Conservation (phyloP, 352 stramenopile genomes). For the Globisporangium barbulae region DNA sequence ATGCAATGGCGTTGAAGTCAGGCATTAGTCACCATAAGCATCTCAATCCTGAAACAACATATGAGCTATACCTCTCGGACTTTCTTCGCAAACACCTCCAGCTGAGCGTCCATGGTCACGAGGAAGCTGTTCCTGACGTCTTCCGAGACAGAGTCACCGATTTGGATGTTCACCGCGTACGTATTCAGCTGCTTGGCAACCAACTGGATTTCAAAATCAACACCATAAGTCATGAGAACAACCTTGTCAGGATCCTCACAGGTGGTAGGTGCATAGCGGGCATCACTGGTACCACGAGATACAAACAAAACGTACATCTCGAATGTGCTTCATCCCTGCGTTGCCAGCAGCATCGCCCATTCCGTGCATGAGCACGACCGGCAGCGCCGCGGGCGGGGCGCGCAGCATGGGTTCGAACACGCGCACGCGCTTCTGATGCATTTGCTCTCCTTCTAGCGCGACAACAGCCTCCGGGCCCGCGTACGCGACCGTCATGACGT, state of each 20-base stretch:
- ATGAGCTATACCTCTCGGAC: slow-evolving; percentile 49
- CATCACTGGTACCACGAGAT: not conserved
- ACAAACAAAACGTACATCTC: slow-evolving; percentile 38
- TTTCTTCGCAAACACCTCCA: slow-evolving; percentile 87
- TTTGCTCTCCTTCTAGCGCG: not conserved
- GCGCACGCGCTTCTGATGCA: slow-evolving; percentile 7
- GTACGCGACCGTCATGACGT: slow-evolving; percentile 31
- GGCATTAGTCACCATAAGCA: not conserved
- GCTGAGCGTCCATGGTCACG: slow-evolving; percentile 89
- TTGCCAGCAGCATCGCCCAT: slow-evolving; percentile 95
- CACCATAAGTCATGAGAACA: not conserved
- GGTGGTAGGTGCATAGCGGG: not conserved
- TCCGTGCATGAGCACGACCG: slow-evolving; percentile 89
- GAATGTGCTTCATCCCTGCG: slow-evolving; percentile 83
- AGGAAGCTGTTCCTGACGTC: slow-evolving; percentile 94
- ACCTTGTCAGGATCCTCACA: not conserved
- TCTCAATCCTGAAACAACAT: not conserved
- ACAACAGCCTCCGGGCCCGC: slow-evolving; percentile 18
- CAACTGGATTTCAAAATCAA: slow-evolving; percentile 24
- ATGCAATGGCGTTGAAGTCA: not conserved
- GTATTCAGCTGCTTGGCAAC: slow-evolving; percentile 73
- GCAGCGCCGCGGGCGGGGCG: slow-evolving; percentile 26
- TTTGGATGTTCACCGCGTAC: slow-evolving; percentile 89
- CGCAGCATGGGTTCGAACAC: slow-evolving; percentile 31
- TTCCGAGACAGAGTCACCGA: slow-evolving; percentile 72